Evolutionary conservation across 2,329 filamentous ascomycete genomes (phyloP).

Genomic region (Calonectria fujianensis): DNA sequence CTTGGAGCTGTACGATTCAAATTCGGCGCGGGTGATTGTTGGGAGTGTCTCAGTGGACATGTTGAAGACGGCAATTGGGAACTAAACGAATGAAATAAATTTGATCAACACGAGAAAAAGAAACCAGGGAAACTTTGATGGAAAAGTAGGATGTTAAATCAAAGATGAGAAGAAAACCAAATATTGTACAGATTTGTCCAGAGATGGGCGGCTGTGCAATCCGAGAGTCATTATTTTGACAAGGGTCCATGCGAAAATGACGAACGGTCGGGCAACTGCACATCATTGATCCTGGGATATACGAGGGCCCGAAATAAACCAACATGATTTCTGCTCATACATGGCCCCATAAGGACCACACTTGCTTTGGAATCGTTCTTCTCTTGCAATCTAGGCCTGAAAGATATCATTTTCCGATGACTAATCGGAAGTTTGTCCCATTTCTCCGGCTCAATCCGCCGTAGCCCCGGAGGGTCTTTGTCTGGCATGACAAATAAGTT

Average conservation of each 20-base stretch:
- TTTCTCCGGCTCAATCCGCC: background rate
- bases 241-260: background rate
- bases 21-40: constrained; percentile 86
- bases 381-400: background rate
- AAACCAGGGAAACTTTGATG: background rate
- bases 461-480: background rate
- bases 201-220: background rate
- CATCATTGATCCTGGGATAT: background rate
- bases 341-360: background rate
- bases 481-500: background rate
- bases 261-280: constrained; percentile 1
- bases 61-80: constrained; percentile 33
- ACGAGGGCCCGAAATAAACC: background rate
- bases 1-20: constrained; percentile 85
- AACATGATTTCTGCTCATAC: background rate
- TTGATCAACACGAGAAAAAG: background rate
- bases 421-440: constrained; percentile 2
- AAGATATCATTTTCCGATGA: background rate
- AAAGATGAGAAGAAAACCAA: background rate
- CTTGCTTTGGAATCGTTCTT: background rate
- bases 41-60: constrained; percentile 91
- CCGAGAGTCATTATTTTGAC: background rate
- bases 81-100: background rate
- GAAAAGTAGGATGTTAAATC: background rate
- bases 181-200: background rate